Evolutionary conservation across 805 yeast species (phyloP).

Genomic region (Ogataea paradorogensis): DNA sequence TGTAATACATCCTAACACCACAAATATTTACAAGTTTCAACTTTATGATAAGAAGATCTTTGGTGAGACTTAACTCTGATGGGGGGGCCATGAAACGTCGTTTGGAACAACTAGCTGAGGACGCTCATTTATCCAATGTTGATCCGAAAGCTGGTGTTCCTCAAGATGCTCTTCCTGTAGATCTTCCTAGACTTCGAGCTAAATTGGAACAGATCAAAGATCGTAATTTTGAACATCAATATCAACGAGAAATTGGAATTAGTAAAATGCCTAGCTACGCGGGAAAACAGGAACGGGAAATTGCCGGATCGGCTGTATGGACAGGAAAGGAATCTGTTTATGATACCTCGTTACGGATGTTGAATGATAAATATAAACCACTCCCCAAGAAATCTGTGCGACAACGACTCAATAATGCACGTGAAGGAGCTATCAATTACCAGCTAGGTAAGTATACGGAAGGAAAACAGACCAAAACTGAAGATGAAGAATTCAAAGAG

Average conservation of each 20-base stretch:
- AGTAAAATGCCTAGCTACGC: constrained; percentile 44
- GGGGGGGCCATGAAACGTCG: constrained; percentile 34
- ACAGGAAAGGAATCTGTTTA: constrained; percentile 47
- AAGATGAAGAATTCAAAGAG: constrained; percentile 53
- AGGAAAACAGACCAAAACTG: constrained; percentile 6
- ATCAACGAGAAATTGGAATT: constrained; percentile 41
- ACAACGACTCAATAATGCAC: constrained; percentile 54
- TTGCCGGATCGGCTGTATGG: constrained; percentile 58
- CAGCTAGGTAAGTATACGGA: constrained; percentile 32
- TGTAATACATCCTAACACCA: constrained; percentile 6
- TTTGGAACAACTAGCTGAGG: constrained; percentile 41
- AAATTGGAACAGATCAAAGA: constrained; percentile 32
- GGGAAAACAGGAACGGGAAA: constrained; percentile 41
- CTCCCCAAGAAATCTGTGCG: constrained; percentile 23
- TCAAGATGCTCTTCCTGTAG: constrained; percentile 26
- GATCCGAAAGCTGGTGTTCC: constrained; percentile 36
- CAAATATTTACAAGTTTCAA: constrained; percentile 1
- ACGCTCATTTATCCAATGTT: constrained; percentile 35
- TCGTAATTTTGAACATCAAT: constrained; percentile 34
- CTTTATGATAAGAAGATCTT: constrained; percentile 2
- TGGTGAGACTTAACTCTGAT: constrained; percentile 5
- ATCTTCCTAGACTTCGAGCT: constrained; percentile 20
- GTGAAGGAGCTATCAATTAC: constrained; percentile 66
- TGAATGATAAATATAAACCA: constrained; percentile 50
- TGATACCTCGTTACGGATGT: constrained; percentile 53